Base-by-base conservation (phyloP, 148 eudicot species). In the Spergularia bocconei region DNA sequence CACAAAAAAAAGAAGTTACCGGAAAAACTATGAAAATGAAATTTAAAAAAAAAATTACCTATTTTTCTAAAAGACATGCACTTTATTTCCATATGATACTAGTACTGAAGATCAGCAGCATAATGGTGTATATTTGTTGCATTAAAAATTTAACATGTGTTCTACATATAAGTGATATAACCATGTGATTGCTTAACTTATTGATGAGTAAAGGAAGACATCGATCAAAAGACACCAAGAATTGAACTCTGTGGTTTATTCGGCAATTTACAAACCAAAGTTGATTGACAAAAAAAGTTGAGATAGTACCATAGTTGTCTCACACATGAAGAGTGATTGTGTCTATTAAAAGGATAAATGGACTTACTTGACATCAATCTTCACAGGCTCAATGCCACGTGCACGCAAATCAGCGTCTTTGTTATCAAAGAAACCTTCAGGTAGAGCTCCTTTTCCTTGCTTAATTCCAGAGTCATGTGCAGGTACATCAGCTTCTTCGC, bases 401-500 rank as follows among this genome's bases (percentile, higher is more conserved):
- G 98, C 98, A 78, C 93, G 97, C 72, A 90, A 83, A 83, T 94
- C 96, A 81, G 97, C 95, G 48, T 94, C 96, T 78, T 91, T 87
- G 83, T 94, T 85, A 82, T 94, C 97, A 75, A 94, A 94, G 83
- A 94, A 94, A 63, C 98, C 98, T 87, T 86, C 86, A 71, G 97
- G 98, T 55, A 94, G 79, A 80, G 85, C 86, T 56, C 90, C 90
- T 74, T 87, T 91, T 21, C 69, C 70, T 80, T 91, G 86, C 72
- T 76, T 82, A 75, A 69, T 78, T 53, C 39, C 72, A 7, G 60
- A 69, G 54, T 97, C 98, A 68, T 89, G 91, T 77, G 98, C 97
- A 76, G 90, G 97, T 72, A 87, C 81, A 82, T 94, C 96, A 81
- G 95, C 93, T 44, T 90, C 96, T 79, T 90, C 86, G 83, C 90